A percentile compares a stretch with the other conserved stretches of the same genome.
phyloP scores from a whole-genome alignment of 2,329 filamentous ascomycete genomes.

The Cladosporium oxysporum region DNA sequence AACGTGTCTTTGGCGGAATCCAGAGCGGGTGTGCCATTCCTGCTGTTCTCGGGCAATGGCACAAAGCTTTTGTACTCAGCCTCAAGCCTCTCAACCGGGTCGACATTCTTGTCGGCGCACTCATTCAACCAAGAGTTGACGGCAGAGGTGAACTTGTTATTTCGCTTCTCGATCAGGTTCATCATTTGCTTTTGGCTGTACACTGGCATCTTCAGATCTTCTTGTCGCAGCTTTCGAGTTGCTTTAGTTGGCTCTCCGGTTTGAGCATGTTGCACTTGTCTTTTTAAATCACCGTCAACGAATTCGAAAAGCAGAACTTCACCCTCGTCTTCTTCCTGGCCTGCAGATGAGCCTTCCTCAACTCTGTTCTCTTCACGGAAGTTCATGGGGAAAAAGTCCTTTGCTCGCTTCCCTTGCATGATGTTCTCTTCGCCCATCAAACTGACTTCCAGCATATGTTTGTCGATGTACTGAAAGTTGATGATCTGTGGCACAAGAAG shows the following conservation, averaged over 20 bases:
- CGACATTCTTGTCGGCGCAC: slow-evolving; percentile 64
- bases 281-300: slow-evolving; percentile 84
- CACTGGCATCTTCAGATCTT: slow-evolving; percentile 86
- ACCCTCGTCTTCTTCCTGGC: slow-evolving; percentile 35
- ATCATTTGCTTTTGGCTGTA: slow-evolving; percentile 93
- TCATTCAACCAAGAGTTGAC: slow-evolving; percentile 75
- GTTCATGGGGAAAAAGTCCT: slow-evolving; percentile 50
- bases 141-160: slow-evolving; percentile 76
- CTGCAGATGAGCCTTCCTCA: slow-evolving; percentile 31
- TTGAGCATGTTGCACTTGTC: slow-evolving; percentile 70
- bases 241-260: slow-evolving; percentile 72
- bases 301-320: slow-evolving; percentile 91
- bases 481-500: slow-evolving; percentile 75
- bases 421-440: slow-evolving; percentile 69
- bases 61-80: slow-evolving; percentile 62
- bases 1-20: slow-evolving; percentile 47
- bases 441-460: slow-evolving; percentile 78
- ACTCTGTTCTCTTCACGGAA: slow-evolving; percentile 38
- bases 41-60: slow-evolving; percentile 58
- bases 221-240: slow-evolving; percentile 68
- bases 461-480: slow-evolving; percentile 83
- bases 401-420: slow-evolving; percentile 59
- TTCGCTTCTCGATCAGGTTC: slow-evolving; percentile 83
- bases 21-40: slow-evolving; percentile 44
- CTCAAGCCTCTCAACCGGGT: slow-evolving; percentile 68